Base-by-base conservation (phyloP, 257 asterid species). In the Phtheirospermum japonicum region DNA sequence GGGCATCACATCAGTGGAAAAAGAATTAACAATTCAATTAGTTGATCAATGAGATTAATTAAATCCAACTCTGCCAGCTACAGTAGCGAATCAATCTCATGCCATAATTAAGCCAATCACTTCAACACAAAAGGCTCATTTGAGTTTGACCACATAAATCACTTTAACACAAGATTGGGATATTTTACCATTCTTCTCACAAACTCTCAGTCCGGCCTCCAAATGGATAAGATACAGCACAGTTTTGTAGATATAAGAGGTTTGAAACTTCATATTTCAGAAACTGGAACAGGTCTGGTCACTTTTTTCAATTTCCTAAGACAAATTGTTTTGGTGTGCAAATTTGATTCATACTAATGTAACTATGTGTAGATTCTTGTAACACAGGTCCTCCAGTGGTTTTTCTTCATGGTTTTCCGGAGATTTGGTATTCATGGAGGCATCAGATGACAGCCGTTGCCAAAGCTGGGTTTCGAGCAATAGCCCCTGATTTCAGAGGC, bases 331-430 rank as follows among this genome's bases (percentile, higher is more conserved):
- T 4, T 0, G 2, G 12, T 63, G 6, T 3, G 2, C 17, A 3
- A 28, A 11, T 63, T 7, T 10, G 14, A 9, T 17, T 20, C 57
- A 49, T 11, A 6, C 4, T 31, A 33, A 49, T 32, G 2, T 46
- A 14, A 14, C 43, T n/a, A 5, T 10, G 31, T 5, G 14, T 11
- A 6, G 0, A 7, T 6, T 2, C 5, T 9, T 11, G 4, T 13
- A 9, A 6, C 4, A 18, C 59, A 66, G 77, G 72, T 19, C 80
- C 76, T 3, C 71, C 33, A 0, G 77, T 75, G 36, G 67, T 75
- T n/a, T 71, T 75, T 50, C 71, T 75, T 20, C 77, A 76, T 36
- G 80, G 80, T n/a, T 76, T 76, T 45, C 77, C 80, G 10, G 80
- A 75, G 59, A 71, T 75, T 33, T 75, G 80, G 80, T 75, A 71